phyloP scores from a whole-genome alignment of 2,329 filamentous ascomycete species.

The Fusarium zealandicum region DNA sequence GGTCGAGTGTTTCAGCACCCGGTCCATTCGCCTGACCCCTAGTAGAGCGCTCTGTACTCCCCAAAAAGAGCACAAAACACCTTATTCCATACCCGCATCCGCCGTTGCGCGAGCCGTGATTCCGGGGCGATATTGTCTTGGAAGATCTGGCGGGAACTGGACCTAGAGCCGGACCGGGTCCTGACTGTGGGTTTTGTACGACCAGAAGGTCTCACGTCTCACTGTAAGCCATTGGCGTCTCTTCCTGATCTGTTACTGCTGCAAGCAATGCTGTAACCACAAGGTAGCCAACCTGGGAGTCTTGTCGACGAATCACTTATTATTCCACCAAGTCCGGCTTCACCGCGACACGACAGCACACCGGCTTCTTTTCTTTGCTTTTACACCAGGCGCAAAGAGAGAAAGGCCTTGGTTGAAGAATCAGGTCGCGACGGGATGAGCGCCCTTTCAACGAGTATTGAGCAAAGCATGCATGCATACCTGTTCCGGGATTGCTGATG shows the following conservation, averaged over 20 bases:
- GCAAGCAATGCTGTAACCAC: conserved; percentile 8
- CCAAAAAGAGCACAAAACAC: conserved; percentile 19
- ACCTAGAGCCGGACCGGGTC: conserved; percentile 6
- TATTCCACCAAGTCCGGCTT: neutral
- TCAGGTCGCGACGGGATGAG: conserved; percentile 17
- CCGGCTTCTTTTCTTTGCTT: conserved; percentile 7
- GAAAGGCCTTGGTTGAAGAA: conserved; percentile 12
- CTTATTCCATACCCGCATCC: conserved; percentile 24
- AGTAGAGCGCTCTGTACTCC: conserved; percentile 3
- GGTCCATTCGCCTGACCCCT: neutral
- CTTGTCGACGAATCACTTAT: neutral
- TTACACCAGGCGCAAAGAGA: neutral
- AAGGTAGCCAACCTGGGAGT: conserved; percentile 2
- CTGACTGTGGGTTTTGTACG: conserved; percentile 16
- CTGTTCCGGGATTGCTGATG: conserved; percentile 18
- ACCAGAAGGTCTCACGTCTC: conserved; percentile 5
- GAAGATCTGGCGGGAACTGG: conserved; percentile 12
- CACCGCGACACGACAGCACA: conserved; percentile 20
- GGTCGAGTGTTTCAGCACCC: neutral
- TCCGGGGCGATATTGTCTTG: neutral
- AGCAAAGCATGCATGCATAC: conserved; percentile 11
- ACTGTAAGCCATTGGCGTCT: conserved; percentile 5
- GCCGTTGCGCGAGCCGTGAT: conserved; percentile 22
- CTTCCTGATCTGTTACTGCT: conserved; percentile 13
- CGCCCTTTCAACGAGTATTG: conserved; percentile 12